phyloP scores from a whole-genome alignment of 176 grass and related monocot genomes.

The Oropetium thomaeum region DNA sequence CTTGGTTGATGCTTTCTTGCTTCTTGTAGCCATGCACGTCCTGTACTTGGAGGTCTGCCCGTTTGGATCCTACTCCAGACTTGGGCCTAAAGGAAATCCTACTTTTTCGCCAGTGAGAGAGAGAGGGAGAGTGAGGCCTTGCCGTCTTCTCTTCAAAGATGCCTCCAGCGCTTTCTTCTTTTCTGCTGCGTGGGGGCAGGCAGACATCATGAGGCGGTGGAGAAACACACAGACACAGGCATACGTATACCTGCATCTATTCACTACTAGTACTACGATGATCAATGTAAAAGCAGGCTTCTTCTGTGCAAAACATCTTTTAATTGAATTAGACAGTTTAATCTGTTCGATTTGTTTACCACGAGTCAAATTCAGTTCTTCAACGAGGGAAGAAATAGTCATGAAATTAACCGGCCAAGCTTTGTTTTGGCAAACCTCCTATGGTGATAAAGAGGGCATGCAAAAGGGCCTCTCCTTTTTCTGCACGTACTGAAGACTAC shows the following conservation, averaged over 20 bases:
- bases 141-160: slow-evolving; percentile 35
- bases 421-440: too few species aligned
- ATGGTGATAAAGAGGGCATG: neutral
- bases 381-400: too few species aligned
- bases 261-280: too few species aligned
- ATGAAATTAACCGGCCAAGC: too few species aligned
- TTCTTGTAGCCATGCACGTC: slow-evolving; percentile 24
- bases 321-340: too few species aligned
- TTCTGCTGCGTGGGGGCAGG: neutral
- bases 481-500: neutral
- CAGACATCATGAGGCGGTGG: neutral
- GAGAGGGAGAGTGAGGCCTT: neutral
- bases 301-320: neutral
- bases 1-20: slow-evolving; percentile 25
- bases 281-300: slow-evolving; percentile 2
- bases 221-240: neutral
- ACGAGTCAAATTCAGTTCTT: too few species aligned
- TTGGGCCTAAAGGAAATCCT: neutral
- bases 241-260: neutral
- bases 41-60: slow-evolving; percentile 13
- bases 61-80: slow-evolving; percentile 16
- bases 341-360: too few species aligned
- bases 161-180: neutral
- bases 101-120: neutral
- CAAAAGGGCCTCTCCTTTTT: neutral